A percentile compares a stretch with the other conserved stretches of the same genome.
Conservation (phyloP, 345 rosid species). For the Salix arbutifolia region DNA sequence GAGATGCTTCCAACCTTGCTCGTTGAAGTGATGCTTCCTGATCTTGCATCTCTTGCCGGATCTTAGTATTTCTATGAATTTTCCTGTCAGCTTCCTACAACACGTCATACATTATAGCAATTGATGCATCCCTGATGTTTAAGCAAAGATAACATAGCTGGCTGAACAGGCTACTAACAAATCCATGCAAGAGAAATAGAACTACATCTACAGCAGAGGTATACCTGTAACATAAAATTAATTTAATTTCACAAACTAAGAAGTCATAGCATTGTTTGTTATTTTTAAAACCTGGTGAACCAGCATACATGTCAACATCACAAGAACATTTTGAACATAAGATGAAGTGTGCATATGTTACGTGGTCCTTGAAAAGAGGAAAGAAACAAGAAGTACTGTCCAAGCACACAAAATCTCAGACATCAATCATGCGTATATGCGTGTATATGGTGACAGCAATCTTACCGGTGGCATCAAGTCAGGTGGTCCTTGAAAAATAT, state of each 20-base stretch:
- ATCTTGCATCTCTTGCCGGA: slow-evolving; percentile 53
- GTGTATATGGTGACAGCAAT: background rate
- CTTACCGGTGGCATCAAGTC: slow-evolving; percentile 89
- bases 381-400: background rate
- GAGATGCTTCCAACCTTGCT: slow-evolving; percentile 69
- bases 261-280: background rate
- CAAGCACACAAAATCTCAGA: background rate
- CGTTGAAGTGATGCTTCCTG: slow-evolving; percentile 82
- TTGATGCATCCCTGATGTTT: background rate
- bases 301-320: background rate
- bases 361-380: background rate
- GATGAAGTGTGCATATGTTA: too few relatives aligned
- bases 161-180: background rate
- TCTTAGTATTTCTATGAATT: slow-evolving; percentile 52
- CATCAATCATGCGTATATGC: background rate
- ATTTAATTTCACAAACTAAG: background rate
- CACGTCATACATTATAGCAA: slow-evolving; percentile 3
- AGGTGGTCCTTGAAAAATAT: slow-evolving; percentile 87
- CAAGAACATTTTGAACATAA: background rate
- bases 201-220: background rate
- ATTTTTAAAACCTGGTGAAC: background rate
- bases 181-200: background rate
- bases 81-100: slow-evolving; percentile 65
- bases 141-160: background rate
- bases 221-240: background rate